Evolutionary conservation across 2,329 filamentous ascomycete genomes (phyloP).

Genomic region (Dactylellina haptotyla): DNA sequence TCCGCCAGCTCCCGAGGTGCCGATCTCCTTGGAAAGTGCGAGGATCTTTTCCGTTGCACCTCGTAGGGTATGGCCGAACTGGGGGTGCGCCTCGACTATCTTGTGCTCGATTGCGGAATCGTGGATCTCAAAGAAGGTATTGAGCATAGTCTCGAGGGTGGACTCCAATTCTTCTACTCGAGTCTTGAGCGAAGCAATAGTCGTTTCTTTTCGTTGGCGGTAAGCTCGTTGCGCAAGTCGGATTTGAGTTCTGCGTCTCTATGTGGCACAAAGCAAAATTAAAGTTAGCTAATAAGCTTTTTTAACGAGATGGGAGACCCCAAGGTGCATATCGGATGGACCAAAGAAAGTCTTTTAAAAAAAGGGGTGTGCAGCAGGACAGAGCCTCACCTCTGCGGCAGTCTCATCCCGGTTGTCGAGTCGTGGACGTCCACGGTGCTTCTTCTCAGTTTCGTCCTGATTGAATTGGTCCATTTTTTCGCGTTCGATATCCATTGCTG

Average conservation of each 20-base stretch:
- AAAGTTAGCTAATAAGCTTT: conserved; percentile 23
- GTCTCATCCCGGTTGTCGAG: conserved; percentile 81
- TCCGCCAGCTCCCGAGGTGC: conserved; percentile 28
- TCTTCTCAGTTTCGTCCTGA: conserved; percentile 67
- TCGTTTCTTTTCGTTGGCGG: conserved; percentile 82
- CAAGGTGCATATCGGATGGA: conserved; percentile 33
- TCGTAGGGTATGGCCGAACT: conserved; percentile 48
- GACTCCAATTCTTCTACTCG: conserved; percentile 75
- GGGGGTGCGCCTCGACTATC: conserved; percentile 45
- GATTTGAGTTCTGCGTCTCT: conserved; percentile 87
- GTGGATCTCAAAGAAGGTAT: conserved; percentile 74
- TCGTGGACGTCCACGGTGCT: conserved; percentile 76
- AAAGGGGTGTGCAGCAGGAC: conserved; percentile 50
- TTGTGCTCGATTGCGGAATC: conserved; percentile 67
- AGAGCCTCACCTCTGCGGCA: conserved; percentile 74
- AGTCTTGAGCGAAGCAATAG: conserved; percentile 77
- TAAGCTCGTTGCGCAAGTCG: conserved; percentile 87
- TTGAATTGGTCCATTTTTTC: conserved; percentile 53
- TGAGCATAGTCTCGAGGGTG: conserved; percentile 78
- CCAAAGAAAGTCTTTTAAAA: conserved; percentile 23
- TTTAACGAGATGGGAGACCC: conserved; percentile 26
- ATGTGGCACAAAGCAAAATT: conserved; percentile 54
- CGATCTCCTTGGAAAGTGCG: conserved; percentile 48
- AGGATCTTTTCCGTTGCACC: conserved; percentile 48
- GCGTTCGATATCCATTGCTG: conserved; percentile 50